These are phyloP conservation scores for Colletotrichum tanaceti DNA, from an alignment of 2,329 filamentous ascomycete genomes.

Conservation along the genomic window DNA sequence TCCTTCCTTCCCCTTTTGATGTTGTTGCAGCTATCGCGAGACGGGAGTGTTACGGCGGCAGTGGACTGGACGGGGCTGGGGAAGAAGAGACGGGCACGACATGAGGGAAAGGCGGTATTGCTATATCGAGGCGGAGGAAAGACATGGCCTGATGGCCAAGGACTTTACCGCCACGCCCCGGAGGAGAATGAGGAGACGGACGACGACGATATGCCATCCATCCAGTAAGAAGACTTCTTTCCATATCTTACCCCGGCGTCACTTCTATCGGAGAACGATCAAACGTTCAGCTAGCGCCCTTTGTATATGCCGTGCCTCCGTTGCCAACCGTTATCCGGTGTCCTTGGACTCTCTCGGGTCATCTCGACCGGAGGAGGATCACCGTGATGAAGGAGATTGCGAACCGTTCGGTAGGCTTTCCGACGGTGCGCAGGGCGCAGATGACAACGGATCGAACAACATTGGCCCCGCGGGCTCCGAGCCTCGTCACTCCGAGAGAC, in stretches of 20 bases:
- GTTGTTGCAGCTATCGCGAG: conserved; percentile 3
- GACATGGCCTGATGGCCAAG: not conserved
- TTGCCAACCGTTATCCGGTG: conserved; percentile 5
- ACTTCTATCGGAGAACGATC: not conserved
- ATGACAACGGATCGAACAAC: not conserved
- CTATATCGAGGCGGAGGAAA: conserved; percentile 19
- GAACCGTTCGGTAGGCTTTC: not conserved
- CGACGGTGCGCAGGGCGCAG: not conserved
- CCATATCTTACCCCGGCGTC: not conserved
- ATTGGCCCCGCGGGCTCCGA: not conserved
- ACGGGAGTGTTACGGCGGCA: not conserved
- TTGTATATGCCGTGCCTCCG: not conserved
- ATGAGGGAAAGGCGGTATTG: conserved; percentile 12
- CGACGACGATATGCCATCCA: conserved; percentile 4
- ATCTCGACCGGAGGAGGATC: not conserved
- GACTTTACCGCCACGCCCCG: conserved; percentile 31
- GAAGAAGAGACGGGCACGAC: not conserved
- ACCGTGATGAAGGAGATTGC: not conserved
- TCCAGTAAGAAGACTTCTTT: conserved; percentile 1
- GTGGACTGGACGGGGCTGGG: not conserved
- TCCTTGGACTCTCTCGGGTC: not conserved
- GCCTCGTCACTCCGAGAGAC: not conserved
- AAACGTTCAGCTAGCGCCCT: not conserved
- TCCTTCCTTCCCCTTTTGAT: too few species aligned
- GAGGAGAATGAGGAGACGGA: not conserved